Conservation (phyloP, 768 basidiomycete species). For the Leucosporidium creatinivorum region DNA sequence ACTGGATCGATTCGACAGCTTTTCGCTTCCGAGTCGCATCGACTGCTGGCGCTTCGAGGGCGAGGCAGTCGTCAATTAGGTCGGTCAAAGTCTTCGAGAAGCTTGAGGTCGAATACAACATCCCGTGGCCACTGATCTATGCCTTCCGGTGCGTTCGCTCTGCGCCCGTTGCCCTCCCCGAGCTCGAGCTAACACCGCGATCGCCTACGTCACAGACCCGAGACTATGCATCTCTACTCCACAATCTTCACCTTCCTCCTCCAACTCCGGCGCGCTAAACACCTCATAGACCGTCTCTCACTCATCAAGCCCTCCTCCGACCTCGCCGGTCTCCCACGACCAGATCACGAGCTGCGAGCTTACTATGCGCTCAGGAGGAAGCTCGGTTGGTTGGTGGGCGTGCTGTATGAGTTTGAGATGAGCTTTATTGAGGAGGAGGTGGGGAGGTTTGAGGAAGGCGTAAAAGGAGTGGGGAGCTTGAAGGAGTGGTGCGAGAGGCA, state of each 20-base stretch:
- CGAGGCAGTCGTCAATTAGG: not conserved
- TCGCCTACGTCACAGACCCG: not conserved
- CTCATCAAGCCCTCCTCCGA: not conserved
- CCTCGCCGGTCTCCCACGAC: not conserved
- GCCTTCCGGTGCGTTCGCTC: not conserved
- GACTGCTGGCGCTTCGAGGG: not conserved
- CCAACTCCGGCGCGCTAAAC: conserved; percentile 4
- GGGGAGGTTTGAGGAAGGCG: not conserved
- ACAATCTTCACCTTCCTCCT: conserved; percentile 2
- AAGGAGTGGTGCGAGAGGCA: not conserved
- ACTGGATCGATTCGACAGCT: conserved; percentile 1
- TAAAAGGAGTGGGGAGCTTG: not conserved
- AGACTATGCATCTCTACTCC: not conserved
- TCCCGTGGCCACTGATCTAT: not conserved
- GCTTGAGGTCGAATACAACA: not conserved
- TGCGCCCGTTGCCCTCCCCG: too few species aligned
- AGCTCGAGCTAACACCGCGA: too few species aligned
- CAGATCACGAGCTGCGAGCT: not conserved
- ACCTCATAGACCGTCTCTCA: conserved; percentile 1
- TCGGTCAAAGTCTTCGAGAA: not conserved
- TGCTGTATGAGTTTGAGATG: conserved; percentile 1
- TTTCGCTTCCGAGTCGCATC: not conserved
- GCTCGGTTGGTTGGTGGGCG: not conserved
- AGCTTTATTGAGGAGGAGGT: not conserved
- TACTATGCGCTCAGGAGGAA: not conserved